phyloP scores from a whole-genome alignment of 805 yeast species.

The Ogataea angusta region DNA sequence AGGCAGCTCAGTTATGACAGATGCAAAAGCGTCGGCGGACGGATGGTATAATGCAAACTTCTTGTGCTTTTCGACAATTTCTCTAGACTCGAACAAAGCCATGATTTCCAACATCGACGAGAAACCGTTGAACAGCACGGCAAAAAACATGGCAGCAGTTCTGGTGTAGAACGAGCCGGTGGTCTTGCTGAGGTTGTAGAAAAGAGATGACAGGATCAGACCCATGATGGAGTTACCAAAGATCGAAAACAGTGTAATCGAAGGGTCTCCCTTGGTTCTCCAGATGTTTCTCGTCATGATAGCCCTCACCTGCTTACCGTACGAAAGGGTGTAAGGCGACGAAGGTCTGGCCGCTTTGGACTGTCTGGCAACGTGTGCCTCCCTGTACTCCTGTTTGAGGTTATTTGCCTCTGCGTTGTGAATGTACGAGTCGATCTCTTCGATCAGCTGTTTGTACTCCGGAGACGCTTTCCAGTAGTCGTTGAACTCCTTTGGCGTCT shows the following conservation, averaged over 20 bases:
- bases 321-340: constrained; percentile 52
- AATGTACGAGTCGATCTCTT: constrained; percentile 35
- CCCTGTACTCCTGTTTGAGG: constrained; percentile 15
- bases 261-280: constrained; percentile 49
- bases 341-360: constrained; percentile 42
- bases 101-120: constrained; percentile 56
- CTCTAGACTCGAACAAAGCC: constrained; percentile 49
- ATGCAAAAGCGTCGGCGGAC: constrained; percentile 55
- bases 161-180: constrained; percentile 50
- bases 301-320: constrained; percentile 47
- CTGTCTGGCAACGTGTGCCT: constrained; percentile 51
- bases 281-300: constrained; percentile 43
- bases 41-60: constrained; percentile 54
- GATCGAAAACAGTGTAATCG: constrained; percentile 41
- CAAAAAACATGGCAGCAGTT: constrained; percentile 63
- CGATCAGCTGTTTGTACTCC: constrained; percentile 29
- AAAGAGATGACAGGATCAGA: constrained; percentile 51
- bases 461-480: constrained; percentile 37
- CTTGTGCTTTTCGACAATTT: constrained; percentile 55
- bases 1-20: constrained; percentile 50
- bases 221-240: constrained; percentile 50
- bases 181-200: constrained; percentile 41
- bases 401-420: constrained; percentile 9
- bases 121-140: constrained; percentile 57
- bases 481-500: constrained; percentile 36